Evolutionary conservation across 2,329 filamentous ascomycete species (phyloP).

Genomic region (Sclerotinia trifoliorum): DNA sequence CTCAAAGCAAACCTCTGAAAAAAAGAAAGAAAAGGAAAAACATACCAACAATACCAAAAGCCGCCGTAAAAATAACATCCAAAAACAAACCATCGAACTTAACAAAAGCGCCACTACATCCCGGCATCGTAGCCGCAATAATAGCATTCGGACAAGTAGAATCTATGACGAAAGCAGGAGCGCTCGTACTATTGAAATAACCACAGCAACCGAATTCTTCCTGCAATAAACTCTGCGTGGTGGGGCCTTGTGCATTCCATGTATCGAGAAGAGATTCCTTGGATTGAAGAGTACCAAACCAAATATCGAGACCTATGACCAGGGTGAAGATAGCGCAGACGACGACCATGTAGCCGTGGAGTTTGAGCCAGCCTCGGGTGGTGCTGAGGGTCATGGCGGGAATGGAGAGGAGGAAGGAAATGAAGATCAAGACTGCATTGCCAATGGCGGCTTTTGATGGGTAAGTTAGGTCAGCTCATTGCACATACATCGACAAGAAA

Average conservation of each 20-base stretch:
- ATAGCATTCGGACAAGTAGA: conserved; percentile 66
- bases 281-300: conserved; percentile 71
- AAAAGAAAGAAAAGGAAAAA: not conserved
- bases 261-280: conserved; percentile 59
- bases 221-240: conserved; percentile 68
- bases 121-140: conserved; percentile 65
- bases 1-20: conserved; percentile 35
- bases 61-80: conserved; percentile 73
- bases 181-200: conserved; percentile 69
- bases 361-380: conserved; percentile 67
- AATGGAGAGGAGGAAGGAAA: conserved; percentile 67
- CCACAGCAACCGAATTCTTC: conserved; percentile 77
- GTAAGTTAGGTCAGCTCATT: conserved; percentile 28
- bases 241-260: conserved; percentile 57
- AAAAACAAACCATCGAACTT: conserved; percentile 69
- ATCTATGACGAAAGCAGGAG: conserved; percentile 68
- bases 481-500: not conserved
- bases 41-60: conserved; percentile 72
- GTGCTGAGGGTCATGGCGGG: conserved; percentile 68
- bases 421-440: conserved; percentile 70
- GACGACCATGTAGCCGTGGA: conserved; percentile 64
- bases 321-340: conserved; percentile 63
- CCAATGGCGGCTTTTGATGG: conserved; percentile 59
- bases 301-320: conserved; percentile 64
- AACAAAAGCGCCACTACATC: conserved; percentile 67